Evolutionary conservation across 768 basidiomycete species (phyloP), one percentile per base, ranked within the genome.

Genomic region (Boletus tomentosulus): DNA sequence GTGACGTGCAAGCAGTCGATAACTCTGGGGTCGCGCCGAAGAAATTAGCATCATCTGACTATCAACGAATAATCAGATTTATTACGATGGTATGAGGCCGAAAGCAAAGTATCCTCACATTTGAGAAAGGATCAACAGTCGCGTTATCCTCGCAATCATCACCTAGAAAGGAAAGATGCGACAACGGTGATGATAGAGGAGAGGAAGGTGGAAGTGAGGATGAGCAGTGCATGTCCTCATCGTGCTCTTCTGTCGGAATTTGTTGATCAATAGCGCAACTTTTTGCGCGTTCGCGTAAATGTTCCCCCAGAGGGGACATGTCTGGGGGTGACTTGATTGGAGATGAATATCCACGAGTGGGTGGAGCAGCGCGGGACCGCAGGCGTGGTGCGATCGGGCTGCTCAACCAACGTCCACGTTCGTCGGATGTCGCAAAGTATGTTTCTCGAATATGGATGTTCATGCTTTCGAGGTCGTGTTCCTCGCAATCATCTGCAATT

Each of bases 331-430:
- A 34, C 53, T 57, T 65, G 24, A 65, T 22, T 6, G 67, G 64
- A 10, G 67, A 64, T 3, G 67, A 71, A 31, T 57, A 53, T 4
- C 66, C 57, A 10, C 59, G 59, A 28, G 35, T 41, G 16, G 38
- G 63, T 57, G 39, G 59, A 46, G 50, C 58, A 0, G 42, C 35
- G 34, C 57, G 50, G 1, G 66, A 41, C 34, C 57, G 66, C 22
- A 50, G 51, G 19, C 57, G 60, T 19, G 65, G 24, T 8, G 73
- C 71, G 30, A 76, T 64, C 2, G 79, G 80, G 56, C 83, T 80
- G 53, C 70, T 78, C 57, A 74, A 72, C 82, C 82, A 84, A 51
- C 75, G 75, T 8, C 82, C 82, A 49, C 83, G 81, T 60, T 84
- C 83, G 8, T 79, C 76, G 38, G 83, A 84, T 11, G 75, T 74